Percentiles rank a stretch among this genome's conserved stretches.
Conservation (phyloP, 139 green algal species). For the Chlamydomonas sphaeroides region DNA sequence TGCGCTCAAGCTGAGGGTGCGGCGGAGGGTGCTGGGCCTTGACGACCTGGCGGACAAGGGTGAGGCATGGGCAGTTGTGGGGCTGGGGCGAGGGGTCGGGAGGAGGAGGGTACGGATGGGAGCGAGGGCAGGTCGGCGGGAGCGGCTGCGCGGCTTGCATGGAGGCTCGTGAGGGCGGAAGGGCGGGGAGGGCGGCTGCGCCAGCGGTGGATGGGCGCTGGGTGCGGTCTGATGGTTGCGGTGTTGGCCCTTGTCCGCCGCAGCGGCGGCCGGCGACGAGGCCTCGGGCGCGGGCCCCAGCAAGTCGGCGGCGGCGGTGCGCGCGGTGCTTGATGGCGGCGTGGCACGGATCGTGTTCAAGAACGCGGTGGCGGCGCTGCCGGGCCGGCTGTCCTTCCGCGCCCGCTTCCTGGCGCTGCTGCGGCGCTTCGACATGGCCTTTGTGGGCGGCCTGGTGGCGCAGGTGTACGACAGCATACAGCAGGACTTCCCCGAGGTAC, state of each 20-base stretch:
- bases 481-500: conserved; percentile 59
- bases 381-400: conserved; percentile 56
- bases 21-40: conserved; percentile 82
- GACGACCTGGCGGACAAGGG: conserved; percentile 2
- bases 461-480: conserved; percentile 63
- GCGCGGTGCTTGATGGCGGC: conserved; percentile 68
- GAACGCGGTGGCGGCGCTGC: conserved; percentile 62
- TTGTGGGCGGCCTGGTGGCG: conserved; percentile 54
- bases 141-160: too few relatives aligned
- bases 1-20: conserved; percentile 78
- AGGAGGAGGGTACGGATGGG: background rate
- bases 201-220: too few relatives aligned
- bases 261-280: background rate
- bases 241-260: too few relatives aligned
- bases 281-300: background rate
- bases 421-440: conserved; percentile 60
- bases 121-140: too few relatives aligned
- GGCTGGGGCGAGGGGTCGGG: background rate
- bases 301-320: conserved; percentile 61
- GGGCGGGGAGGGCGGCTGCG: too few relatives aligned
- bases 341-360: conserved; percentile 69
- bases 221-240: too few relatives aligned
- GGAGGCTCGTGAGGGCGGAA: too few relatives aligned
- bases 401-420: conserved; percentile 68
- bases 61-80: background rate